Evolutionary conservation across 2,329 filamentous ascomycete species (phyloP), one percentile per base, ranked within the genome.

Genomic region (Hymenoscyphus occultus): DNA sequence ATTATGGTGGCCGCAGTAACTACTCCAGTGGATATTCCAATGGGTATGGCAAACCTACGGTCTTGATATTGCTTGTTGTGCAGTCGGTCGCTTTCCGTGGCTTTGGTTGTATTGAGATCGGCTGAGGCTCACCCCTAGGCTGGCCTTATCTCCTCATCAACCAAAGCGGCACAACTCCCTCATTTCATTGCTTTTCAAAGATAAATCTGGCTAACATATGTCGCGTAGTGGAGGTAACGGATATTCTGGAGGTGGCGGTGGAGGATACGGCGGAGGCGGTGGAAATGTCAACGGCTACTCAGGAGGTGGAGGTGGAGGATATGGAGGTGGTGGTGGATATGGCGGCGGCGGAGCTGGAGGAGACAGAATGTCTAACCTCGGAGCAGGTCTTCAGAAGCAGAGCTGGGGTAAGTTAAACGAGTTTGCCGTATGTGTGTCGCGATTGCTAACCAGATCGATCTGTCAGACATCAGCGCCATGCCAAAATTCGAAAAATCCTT

Each of bases 401-500:
- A 84, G 88, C 69, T 99, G 91, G 91, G 91, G 91, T 94, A 82
- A 78, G 90, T 66, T 58, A 48, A 13, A 62, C 64, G 14, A 39
- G 57, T 61, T 59, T 59, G 45, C 48, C 56, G 35, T 58, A 66
- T 31, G 59, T n/a, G 66, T 12, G 39, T 40, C 57, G 5, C 45
- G 32, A 42, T n/a, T 69, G 62, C 45, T 66, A 60, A 66, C 62
- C 66, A 62, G 59, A 12, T 67, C 64, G 59, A 12, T 67, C 63
- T 31, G 19, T 28, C 71, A 95, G 95, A 99, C 77, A 74, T 95
- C 62, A 83, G 78, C 75, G 78, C 88, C 6, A 76, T 99, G 57
- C 94, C 95, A 73, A 98, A 98, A 80, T 99, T 99, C 81, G 95
- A 99, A 78, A 99, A 99, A 82, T 93, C 91, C 9, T 99, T 99